Conservation (phyloP, 164 flowering plant species). For the Nelumbo lutea region DNA sequence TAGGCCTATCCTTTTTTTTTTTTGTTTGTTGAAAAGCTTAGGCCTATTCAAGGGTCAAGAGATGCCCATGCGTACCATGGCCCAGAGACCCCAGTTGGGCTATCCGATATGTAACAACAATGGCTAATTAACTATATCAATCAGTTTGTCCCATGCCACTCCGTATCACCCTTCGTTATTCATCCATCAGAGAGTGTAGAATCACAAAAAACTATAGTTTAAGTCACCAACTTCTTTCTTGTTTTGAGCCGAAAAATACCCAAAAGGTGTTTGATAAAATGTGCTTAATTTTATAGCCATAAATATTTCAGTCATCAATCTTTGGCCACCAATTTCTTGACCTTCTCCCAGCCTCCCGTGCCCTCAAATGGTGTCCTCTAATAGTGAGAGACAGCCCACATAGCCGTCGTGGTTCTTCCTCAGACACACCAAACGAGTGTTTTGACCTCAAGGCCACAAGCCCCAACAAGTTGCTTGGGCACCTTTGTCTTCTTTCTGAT, state of each 20-base stretch:
- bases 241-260: background rate
- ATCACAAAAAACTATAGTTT: background rate
- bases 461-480: constrained; percentile 4
- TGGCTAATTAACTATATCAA: too few species aligned
- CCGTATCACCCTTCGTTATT: too few species aligned
- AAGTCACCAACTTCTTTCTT: background rate
- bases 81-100: too few species aligned
- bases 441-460: background rate
- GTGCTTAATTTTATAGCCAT: background rate
- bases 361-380: constrained; percentile 3
- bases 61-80: too few species aligned
- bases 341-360: background rate
- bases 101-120: too few species aligned
- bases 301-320: background rate
- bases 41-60: too few species aligned
- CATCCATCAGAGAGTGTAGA: background rate
- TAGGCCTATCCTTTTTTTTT: too few species aligned
- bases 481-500: background rate
- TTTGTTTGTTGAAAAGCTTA: too few species aligned
- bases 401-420: background rate
- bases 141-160: too few species aligned
- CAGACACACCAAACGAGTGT: background rate
- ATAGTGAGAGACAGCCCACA: background rate
- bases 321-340: background rate
- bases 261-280: background rate